These are phyloP conservation scores for Capsicum rhomboideum DNA, from an alignment of 257 asterid species.

Conservation along the genomic window DNA sequence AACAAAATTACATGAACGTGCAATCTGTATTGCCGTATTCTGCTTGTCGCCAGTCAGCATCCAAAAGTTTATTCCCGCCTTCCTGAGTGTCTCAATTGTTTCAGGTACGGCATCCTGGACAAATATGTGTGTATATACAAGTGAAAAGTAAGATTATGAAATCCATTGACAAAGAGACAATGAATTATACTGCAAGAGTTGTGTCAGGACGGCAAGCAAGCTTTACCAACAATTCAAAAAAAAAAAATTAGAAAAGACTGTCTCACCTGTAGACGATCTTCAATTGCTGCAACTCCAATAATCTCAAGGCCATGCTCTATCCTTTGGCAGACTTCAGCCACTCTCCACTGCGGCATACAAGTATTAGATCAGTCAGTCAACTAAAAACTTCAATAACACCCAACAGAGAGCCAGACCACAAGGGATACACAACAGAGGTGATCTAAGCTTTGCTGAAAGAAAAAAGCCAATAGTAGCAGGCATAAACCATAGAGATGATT, in stretches of 20 bases:
- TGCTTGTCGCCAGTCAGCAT: constrained; percentile 99
- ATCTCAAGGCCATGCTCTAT: constrained; percentile 79
- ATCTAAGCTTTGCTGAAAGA: not conserved
- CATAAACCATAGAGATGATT: not conserved
- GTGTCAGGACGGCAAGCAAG: not conserved
- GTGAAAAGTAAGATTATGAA: constrained; percentile 10
- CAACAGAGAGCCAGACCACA: constrained; percentile 3
- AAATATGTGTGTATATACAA: not conserved
- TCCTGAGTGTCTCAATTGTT: constrained; percentile 80
- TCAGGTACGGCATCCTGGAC: constrained; percentile 97
- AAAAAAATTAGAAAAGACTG: not conserved
- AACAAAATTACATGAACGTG: constrained; percentile 92
- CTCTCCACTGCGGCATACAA: constrained; percentile 61
- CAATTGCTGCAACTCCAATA: constrained; percentile 98
- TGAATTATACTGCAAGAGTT: not conserved
- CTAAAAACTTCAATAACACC: not conserved
- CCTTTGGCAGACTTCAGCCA: constrained; percentile 95
- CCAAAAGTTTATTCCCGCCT: constrained; percentile 97
- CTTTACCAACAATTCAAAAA: not conserved
- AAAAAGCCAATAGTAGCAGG: not conserved
- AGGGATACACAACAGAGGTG: not conserved
- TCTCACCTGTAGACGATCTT: constrained; percentile 91
- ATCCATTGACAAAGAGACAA: constrained; percentile 7
- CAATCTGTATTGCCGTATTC: constrained; percentile 93
- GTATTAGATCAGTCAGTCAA: not conserved